Conservation (phyloP, 768 basidiomycete genomes). For the Amanita inopinata region DNA sequence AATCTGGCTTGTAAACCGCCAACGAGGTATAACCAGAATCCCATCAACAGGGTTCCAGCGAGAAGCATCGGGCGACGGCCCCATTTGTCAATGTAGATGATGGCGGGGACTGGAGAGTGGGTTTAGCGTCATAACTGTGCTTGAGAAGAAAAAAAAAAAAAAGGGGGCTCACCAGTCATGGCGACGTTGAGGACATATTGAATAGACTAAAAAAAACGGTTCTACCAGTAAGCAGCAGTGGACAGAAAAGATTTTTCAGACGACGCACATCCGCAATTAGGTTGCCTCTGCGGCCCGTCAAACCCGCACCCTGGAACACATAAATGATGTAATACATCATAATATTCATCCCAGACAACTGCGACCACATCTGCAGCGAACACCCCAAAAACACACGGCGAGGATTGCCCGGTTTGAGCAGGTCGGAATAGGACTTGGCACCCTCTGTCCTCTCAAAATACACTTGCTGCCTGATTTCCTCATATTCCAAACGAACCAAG, state of each 20-base stretch:
- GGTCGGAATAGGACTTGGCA: conserved; percentile 59
- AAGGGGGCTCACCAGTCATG: conserved; percentile 27
- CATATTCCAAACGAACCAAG: conserved; percentile 60
- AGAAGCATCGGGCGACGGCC: conserved; percentile 72
- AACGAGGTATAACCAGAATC: conserved; percentile 69
- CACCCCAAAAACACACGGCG: conserved; percentile 64
- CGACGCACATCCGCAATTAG: conserved; percentile 68
- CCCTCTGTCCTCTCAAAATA: conserved; percentile 59
- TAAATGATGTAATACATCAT: conserved; percentile 74
- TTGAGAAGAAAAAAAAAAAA: conserved; percentile 20
- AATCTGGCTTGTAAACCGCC: conserved; percentile 64
- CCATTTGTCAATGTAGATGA: conserved; percentile 67
- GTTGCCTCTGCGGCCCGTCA: conserved; percentile 65
- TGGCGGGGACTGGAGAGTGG: conserved; percentile 40
- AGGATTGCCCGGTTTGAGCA: conserved; percentile 55
- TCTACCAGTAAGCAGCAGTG: no score
- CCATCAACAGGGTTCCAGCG: conserved; percentile 56
- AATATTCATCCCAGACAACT: conserved; percentile 69
- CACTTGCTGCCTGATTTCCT: conserved; percentile 54
- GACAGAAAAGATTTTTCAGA: conserved; percentile 15
- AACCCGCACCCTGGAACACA: conserved; percentile 69
- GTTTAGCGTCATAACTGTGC: neutral
- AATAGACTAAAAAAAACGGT: conserved; percentile 45
- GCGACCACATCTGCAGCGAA: conserved; percentile 75
- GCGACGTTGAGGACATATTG: conserved; percentile 49